phyloP scores from a whole-genome alignment of 2,329 filamentous ascomycete genomes.

The Diplodia corticola region DNA sequence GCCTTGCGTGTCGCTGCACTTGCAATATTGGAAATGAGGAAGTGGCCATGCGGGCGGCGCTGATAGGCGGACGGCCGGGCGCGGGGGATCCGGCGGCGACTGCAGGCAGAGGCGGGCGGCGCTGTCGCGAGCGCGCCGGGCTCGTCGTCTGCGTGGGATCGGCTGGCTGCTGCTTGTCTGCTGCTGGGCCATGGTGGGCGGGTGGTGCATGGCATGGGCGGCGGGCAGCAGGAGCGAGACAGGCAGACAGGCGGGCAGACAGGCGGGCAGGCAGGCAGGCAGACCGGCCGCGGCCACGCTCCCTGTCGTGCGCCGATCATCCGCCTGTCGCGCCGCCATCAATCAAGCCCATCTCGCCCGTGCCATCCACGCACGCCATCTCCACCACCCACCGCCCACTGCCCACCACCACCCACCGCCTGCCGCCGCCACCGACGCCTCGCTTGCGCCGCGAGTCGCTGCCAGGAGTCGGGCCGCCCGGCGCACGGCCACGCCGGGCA shows the following conservation, averaged over 20 bases:
- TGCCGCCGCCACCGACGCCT: no score
- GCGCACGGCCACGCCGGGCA: not conserved
- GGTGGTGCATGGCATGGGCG: not conserved
- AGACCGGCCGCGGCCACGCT: not conserved
- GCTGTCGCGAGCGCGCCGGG: conserved; percentile 1
- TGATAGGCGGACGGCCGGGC: conserved; percentile 1
- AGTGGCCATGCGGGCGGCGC: not conserved
- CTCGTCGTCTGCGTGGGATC: not conserved
- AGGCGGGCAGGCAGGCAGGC: no score
- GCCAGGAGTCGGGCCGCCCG: not conserved
- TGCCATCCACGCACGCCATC: not conserved
- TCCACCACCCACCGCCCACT: not conserved
- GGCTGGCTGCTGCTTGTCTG: not conserved
- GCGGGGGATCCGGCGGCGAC: conserved; percentile 4
- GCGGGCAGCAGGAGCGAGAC: conserved; percentile 11
- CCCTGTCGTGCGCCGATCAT: not conserved
- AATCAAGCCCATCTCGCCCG: conserved; percentile 2
- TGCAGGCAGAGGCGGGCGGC: conserved; percentile 2
- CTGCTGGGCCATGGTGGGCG: not conserved
- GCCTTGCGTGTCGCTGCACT: conserved; percentile 15
- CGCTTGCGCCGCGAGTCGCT: not conserved
- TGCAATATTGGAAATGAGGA: conserved; percentile 15
- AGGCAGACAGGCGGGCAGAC: no score
- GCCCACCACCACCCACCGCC: not conserved
- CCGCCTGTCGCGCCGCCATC: not conserved